Evolutionary conservation across 2,329 filamentous ascomycete species (phyloP).

Genomic region (Claviceps purpurea): DNA sequence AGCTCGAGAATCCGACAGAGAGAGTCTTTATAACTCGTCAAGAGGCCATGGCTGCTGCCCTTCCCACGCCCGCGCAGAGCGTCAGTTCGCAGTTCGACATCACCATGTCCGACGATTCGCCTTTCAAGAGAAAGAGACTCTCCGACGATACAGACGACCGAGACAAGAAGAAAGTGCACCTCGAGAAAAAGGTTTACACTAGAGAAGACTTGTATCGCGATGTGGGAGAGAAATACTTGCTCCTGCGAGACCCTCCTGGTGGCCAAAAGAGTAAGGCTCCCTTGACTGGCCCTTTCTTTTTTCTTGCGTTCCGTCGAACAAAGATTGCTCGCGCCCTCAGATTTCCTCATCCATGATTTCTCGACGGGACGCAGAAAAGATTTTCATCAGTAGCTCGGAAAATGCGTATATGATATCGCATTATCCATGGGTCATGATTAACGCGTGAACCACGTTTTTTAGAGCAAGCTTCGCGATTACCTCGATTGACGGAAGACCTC

Average conservation of each 20-base stretch:
- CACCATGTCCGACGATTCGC: conserved; percentile 37
- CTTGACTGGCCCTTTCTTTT: conserved; percentile 23
- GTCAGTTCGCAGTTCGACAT: conserved; percentile 41
- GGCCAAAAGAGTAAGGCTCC: conserved; percentile 47
- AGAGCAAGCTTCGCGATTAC: conserved; percentile 36
- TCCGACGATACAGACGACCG: conserved; percentile 42
- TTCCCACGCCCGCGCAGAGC: conserved; percentile 51
- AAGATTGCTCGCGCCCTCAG: not conserved
- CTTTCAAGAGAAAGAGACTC: conserved; percentile 49
- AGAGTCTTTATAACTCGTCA: conserved; percentile 30
- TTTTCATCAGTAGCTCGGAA: not conserved
- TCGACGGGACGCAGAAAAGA: conserved; percentile 8
- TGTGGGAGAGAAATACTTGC: conserved; percentile 53
- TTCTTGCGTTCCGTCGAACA: conserved; percentile 5
- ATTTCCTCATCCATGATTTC: conserved; percentile 7
- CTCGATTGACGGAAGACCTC: conserved; percentile 40
- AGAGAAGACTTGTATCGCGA: conserved; percentile 53
- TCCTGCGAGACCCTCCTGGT: conserved; percentile 30
- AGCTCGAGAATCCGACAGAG: conserved; percentile 34
- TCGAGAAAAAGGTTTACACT: conserved; percentile 46
- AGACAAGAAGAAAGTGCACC: conserved; percentile 47
- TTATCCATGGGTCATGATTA: conserved; percentile 20
- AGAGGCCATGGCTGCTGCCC: conserved; percentile 31
- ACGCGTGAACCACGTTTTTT: conserved; percentile 23
- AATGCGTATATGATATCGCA: conserved; percentile 12